Percentiles rank a stretch among this genome's conserved stretches.
phyloP scores from a whole-genome alignment of 23 red algal species.

The Gracilaria gracilis region DNA sequence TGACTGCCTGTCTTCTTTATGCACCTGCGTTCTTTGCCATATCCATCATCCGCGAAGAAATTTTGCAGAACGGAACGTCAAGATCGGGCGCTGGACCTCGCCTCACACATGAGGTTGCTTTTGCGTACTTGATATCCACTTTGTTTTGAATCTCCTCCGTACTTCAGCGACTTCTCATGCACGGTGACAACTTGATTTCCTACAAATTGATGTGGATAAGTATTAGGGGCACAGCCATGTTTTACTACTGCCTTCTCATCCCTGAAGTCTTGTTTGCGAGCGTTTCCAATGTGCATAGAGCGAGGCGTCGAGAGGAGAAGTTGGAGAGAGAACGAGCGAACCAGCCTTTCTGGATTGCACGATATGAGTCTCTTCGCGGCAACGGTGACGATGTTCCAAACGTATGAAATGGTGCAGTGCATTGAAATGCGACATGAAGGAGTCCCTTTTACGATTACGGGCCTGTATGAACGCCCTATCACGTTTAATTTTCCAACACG shows the following conservation, averaged over 20 bases:
- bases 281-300: slow-evolving; percentile 39
- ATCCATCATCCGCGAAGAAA: slow-evolving; percentile 56
- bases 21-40: slow-evolving; percentile 32
- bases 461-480: not conserved
- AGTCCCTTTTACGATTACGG: not conserved
- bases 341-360: slow-evolving; percentile 37
- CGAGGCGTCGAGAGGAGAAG: slow-evolving; percentile 37
- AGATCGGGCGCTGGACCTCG: slow-evolving; percentile 36
- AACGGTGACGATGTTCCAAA: not conserved
- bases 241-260: slow-evolving; percentile 56
- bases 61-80: slow-evolving; percentile 48
- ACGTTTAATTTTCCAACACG: not conserved
- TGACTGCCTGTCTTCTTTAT: slow-evolving; percentile 46
- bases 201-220: slow-evolving; percentile 47
- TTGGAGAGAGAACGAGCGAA: slow-evolving; percentile 26
- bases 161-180: slow-evolving; percentile 51
- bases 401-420: not conserved
- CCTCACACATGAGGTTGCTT: slow-evolving; percentile 39
- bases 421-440: not conserved
- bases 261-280: slow-evolving; percentile 45
- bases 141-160: slow-evolving; percentile 11
- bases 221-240: slow-evolving; percentile 31
- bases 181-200: slow-evolving; percentile 54
- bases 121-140: slow-evolving; percentile 41
- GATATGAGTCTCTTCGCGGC: slow-evolving; percentile 28